These are phyloP conservation scores for Sechiopsis laciniata DNA, from an alignment of 306 rosid genomes.

Conservation along the genomic window DNA sequence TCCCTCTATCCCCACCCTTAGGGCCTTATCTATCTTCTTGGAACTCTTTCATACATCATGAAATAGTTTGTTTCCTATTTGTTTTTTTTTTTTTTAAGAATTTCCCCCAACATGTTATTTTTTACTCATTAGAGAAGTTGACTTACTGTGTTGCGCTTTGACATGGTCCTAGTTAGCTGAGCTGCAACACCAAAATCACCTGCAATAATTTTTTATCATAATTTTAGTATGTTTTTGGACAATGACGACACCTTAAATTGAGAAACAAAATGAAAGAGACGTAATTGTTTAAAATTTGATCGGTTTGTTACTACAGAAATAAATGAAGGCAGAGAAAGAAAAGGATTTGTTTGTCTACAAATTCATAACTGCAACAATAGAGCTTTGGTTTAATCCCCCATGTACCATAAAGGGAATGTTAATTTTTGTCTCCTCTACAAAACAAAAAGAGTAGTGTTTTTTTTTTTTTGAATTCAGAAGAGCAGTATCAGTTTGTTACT, in stretches of 20 bases:
- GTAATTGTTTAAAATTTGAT: not conserved
- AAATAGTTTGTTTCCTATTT: too few species aligned
- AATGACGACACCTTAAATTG: too few species aligned
- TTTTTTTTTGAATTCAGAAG: too few species aligned
- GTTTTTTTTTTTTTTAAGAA: too few species aligned
- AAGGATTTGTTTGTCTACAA: slow-evolving; percentile 21
- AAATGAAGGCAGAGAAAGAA: not conserved
- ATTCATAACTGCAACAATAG: slow-evolving; percentile 12
- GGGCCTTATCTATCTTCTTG: too few species aligned
- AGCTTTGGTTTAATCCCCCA: not conserved
- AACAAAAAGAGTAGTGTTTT: too few species aligned
- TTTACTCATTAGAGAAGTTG: slow-evolving; percentile 10
- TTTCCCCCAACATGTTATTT: not conserved
- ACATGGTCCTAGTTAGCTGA: slow-evolving; percentile 97
- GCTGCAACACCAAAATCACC: slow-evolving; percentile 99
- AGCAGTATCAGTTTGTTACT: too few species aligned
- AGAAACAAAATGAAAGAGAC: too few species aligned
- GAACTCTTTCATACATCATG: too few species aligned
- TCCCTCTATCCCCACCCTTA: too few species aligned
- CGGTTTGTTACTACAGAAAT: slow-evolving; percentile 16
- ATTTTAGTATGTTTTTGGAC: slow-evolving; percentile 8
- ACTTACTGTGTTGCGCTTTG: slow-evolving; percentile 95
- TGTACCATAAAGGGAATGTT: not conserved
- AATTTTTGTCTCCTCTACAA: not conserved
- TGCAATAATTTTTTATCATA: slow-evolving; percentile 39